Base-by-base conservation (phyloP, 2,329 filamentous ascomycete species). In the Endoconidiophora polonica region DNA sequence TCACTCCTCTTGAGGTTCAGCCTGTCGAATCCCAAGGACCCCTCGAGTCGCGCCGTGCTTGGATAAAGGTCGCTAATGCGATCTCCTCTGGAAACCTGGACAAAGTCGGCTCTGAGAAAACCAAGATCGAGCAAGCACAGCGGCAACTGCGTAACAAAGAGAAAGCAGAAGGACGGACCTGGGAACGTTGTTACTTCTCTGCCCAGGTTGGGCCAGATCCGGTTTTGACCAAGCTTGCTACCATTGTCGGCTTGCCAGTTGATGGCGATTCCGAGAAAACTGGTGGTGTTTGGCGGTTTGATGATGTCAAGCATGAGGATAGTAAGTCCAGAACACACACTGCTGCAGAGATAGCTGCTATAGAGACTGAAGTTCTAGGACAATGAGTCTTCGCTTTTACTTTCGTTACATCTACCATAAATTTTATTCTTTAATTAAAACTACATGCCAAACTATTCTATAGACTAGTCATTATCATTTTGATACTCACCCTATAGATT, bases 41-140 rank as follows among this genome's bases (percentile, higher is more conserved):
- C 9, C 80, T 91, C 55, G 90, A 96, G 67, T 86, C 84, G 12
- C 79, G 90, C 44, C 77, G 84, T 52, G 90, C 90, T 3, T 96
- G 90, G 91, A 70, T 74, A 55, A 85, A 84, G 59, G 90, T 96
- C 23, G 86, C 86, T 0, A 75, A 76, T 26, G 86, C 81, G 44
- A 52, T 96, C 58, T 72, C 77, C 51, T 77, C 74, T 57, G 84
- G 86, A 52, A 86, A 95, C 63, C 86, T 95, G 75, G 86, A 94
- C 57, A 68, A 74, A 3, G 86, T 86, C 0, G 78, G 79, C 1
- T 61, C 67, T 12, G 85, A 94, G 62, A 96, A 96, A 71, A 75
- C 76, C 52, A 85, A 86, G 65, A 94, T 96, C 56, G 91, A 96
- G 66, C 85, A 86, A 57, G 79, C 81, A 36, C 90, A 96, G 70